Percentiles rank a stretch among this genome's conserved stretches.
Evolutionary conservation across 1,284 basidiomycete genomes (phyloP).

Genomic region (Irpex lacteus): DNA sequence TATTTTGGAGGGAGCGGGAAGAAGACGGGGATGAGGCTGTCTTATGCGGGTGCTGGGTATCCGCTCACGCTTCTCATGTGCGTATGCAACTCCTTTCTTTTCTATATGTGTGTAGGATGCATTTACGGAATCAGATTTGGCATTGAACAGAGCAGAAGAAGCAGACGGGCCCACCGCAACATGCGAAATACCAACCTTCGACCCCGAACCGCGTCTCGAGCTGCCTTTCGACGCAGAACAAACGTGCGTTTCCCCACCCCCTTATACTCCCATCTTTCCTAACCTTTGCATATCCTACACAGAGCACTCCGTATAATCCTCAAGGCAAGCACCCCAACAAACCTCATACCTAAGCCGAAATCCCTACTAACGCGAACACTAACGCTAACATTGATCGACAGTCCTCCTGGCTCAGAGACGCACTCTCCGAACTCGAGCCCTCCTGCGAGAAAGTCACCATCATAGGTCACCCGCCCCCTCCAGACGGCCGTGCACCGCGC

Average conservation of each 20-base stretch:
- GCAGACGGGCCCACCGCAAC: conserved; percentile 81
- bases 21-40: conserved; percentile 82
- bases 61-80: conserved; percentile 82
- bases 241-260: conserved; percentile 43
- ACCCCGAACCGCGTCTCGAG: conserved; percentile 79
- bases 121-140: conserved; percentile 11
- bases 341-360: no score
- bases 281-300: conserved; percentile 1
- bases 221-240: conserved; percentile 73
- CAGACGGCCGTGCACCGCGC: conserved; percentile 26
- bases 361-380: not conserved
- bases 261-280: conserved; percentile 9
- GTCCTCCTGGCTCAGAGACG: conserved; percentile 91
- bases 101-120: not conserved
- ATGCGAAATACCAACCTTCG: conserved; percentile 86
- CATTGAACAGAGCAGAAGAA: conserved; percentile 76
- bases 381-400: conserved; percentile 22
- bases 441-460: conserved; percentile 82
- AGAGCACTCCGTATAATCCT: conserved; percentile 84
- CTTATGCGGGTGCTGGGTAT: conserved; percentile 76
- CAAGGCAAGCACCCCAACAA: conserved; percentile 50
- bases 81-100: conserved; percentile 28
- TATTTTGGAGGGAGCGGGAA: conserved; percentile 55
- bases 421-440: conserved; percentile 85
- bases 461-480: conserved; percentile 64